Evolutionary conservation across 306 rosid genomes (phyloP).

Genomic region (Malus domestica): ASM211411v1 NC_041790.1:12280001-12280500

Average conservation of each 20-base stretch:
- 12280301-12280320: constrained; percentile 86
- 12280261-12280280: constrained; percentile 98
- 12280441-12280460: neutral
- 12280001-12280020: neutral
- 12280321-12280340: constrained; percentile 82
- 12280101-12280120: no score
- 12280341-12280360: constrained; percentile 87
- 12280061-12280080: no score
- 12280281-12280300: constrained; percentile 83
- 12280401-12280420: constrained; percentile 73
- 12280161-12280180: neutral
- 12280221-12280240: constrained; percentile 71
- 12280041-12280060: no score
- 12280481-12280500: neutral
- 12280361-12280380: constrained; percentile 31
- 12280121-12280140: no score
- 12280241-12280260: constrained; percentile 81
- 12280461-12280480: neutral
- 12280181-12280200: constrained; percentile 47
- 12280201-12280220: constrained; percentile 62
- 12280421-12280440: constrained; percentile 73
- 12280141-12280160: no score
- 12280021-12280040: no score
- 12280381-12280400: constrained; percentile 52
- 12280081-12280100: no score